Conservation (phyloP, 495 filamentous ascomycete species). For the Sordaria brevicollis region DNA sequence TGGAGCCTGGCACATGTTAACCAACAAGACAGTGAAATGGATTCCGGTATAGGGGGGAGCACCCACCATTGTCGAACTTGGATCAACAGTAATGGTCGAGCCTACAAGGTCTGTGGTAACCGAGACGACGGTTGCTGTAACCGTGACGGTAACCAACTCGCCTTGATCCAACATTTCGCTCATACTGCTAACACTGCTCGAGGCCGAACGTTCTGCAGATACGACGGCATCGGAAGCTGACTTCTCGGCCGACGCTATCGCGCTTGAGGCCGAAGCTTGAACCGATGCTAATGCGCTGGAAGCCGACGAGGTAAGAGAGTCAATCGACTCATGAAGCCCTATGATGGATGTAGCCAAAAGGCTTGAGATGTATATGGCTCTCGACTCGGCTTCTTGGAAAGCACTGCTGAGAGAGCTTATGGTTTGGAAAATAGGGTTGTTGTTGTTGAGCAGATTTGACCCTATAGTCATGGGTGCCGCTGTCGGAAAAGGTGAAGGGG, state of each 20-base stretch:
- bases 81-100: background rate
- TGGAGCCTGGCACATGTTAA: background rate
- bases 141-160: background rate
- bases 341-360: constrained; percentile 6
- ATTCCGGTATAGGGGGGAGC: background rate
- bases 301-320: constrained; percentile 5
- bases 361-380: constrained; percentile 1
- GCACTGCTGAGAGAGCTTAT: constrained; percentile 11
- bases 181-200: constrained; percentile 7
- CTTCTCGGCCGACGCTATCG: constrained; percentile 2
- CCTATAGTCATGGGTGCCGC: background rate
- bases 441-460: background rate
- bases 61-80: constrained; percentile 4
- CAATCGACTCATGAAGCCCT: constrained; percentile 6
- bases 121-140: background rate
- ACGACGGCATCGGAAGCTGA: constrained; percentile 7
- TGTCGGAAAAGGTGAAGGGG: background rate
- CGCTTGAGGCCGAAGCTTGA: constrained; percentile 9
- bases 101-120: background rate
- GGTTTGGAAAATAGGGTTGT: constrained; percentile 1
- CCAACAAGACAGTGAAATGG: background rate
- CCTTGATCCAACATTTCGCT: background rate
- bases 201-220: constrained; percentile 4
- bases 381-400: constrained; percentile 5
- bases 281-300: constrained; percentile 5